phyloP scores from a whole-genome alignment of 148 eudicot genomes.

The Vaccinium darrowii region DNA sequence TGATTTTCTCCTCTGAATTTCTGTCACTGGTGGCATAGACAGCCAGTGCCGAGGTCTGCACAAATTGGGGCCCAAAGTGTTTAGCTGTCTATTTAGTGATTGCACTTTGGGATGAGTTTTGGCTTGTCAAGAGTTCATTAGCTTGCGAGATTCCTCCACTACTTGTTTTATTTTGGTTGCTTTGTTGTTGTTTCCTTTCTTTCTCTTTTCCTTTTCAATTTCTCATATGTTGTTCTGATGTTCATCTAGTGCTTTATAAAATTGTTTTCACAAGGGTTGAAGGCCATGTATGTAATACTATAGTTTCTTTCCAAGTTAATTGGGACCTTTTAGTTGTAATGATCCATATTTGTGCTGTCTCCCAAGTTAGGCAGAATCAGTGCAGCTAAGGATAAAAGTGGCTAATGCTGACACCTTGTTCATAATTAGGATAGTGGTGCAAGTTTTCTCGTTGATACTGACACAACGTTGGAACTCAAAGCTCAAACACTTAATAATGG shows the following conservation, averaged over 20 bases:
- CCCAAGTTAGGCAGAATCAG: neutral
- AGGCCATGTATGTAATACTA: neutral
- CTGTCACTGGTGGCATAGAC: neutral
- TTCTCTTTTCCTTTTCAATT: neutral
- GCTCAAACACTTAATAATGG: neutral
- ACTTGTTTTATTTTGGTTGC: neutral
- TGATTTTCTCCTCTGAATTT: neutral
- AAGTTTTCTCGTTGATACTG: neutral
- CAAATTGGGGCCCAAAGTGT: neutral
- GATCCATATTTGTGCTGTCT: neutral
- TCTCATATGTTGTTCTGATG: neutral
- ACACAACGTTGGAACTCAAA: neutral
- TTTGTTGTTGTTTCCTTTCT: neutral
- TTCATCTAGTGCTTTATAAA: neutral
- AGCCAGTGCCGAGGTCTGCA: neutral
- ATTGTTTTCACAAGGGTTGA: neutral
- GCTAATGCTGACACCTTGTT: neutral
- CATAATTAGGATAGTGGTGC: neutral
- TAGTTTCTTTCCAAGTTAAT: neutral
- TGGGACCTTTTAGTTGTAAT: neutral
- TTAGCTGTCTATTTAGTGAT: slow-evolving; percentile 3
- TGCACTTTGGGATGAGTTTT: slow-evolving; percentile 6
- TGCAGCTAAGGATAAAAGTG: neutral
- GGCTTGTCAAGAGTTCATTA: neutral
- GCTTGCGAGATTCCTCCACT: neutral